Evolutionary conservation across 305 asterid species (phyloP), one percentile per base, ranked within the genome.

Genomic region (Ruellia speciosa): DNA sequence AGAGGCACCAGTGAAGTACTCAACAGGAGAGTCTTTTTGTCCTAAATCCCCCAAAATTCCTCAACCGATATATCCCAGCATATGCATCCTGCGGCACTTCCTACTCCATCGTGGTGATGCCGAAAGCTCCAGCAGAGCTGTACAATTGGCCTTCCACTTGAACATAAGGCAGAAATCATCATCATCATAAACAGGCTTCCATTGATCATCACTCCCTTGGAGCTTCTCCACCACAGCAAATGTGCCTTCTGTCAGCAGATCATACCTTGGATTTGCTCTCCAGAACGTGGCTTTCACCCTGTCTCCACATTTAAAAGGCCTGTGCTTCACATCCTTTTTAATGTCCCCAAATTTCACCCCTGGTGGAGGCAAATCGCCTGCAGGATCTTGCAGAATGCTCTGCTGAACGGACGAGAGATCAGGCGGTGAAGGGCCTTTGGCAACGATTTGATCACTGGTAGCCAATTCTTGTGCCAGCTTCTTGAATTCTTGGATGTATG

Each of bases 401-500:
- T 75, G 59, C 37, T 75, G 86, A 48, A 59, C 57, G 0, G 86
- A 67, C 0, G 78, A 75, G 54, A 80, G 86, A 57, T 80, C 77
- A 0, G 86, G 86, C 8, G 83, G 86, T 15, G 64, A 66, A 14
- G 74, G 79, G 9, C 86, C 81, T 24, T 40, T 72, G 0, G 6
- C 24, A n/a, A 68, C 17, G 16, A 13, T 46, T 0, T 58, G 56
- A 3, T 72, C 70, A 46, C 80, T 84, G 31, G 28, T 65, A 9
- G 84, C 80, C 20, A 81, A n/a, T 18, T 80, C 58, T 54, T 59
- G 64, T 49, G 87, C 82, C 14, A 78, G 47, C 58, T 78, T 78
- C 60, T 75, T 69, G 79, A 81, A 75, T 71, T 81, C 87, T 75
- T 78, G 87, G 60, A 81, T 66, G 58, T 81, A 78, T 7, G 87